Percentiles rank a stretch among this genome's conserved stretches.
Evolutionary conservation across 2,329 filamentous ascomycete genomes (phyloP).

Genomic region (Trichoderma pleuroti): DNA sequence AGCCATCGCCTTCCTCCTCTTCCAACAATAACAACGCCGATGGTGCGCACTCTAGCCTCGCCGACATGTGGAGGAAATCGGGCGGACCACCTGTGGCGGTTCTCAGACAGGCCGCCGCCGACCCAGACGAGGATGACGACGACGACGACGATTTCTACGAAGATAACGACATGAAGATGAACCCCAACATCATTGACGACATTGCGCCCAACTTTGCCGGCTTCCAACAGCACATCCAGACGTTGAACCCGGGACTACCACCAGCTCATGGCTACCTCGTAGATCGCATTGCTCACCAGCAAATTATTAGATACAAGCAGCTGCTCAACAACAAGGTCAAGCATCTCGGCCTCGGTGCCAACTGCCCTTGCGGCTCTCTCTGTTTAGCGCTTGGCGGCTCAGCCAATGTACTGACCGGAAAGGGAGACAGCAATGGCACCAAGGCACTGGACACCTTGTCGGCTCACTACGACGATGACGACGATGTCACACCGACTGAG

Average conservation of each 20-base stretch:
- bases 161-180: constrained; percentile 59
- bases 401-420: constrained; percentile 58
- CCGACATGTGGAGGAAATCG: constrained; percentile 49
- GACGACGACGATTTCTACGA: constrained; percentile 55
- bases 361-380: constrained; percentile 58
- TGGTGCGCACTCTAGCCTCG: constrained; percentile 41
- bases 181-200: constrained; percentile 61
- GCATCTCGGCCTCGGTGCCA: constrained; percentile 60
- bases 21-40: constrained; percentile 30
- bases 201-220: constrained; percentile 72
- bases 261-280: constrained; percentile 60
- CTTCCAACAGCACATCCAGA: constrained; percentile 70
- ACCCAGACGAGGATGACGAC: constrained; percentile 54
- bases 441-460: constrained; percentile 52
- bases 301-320: constrained; percentile 73
- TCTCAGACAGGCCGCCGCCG: constrained; percentile 37
- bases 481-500: constrained; percentile 66
- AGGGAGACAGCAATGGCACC: constrained; percentile 30
- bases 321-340: constrained; percentile 67
- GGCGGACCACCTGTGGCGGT: constrained; percentile 54
- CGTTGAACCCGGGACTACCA: constrained; percentile 68
- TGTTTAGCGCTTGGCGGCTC: constrained; percentile 68
- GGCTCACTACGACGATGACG: constrained; percentile 53
- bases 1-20: constrained; percentile 27
- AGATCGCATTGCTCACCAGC: constrained; percentile 78